Base-by-base conservation (phyloP, 345 rosid species). In the Citrus unshiu region DNA sequence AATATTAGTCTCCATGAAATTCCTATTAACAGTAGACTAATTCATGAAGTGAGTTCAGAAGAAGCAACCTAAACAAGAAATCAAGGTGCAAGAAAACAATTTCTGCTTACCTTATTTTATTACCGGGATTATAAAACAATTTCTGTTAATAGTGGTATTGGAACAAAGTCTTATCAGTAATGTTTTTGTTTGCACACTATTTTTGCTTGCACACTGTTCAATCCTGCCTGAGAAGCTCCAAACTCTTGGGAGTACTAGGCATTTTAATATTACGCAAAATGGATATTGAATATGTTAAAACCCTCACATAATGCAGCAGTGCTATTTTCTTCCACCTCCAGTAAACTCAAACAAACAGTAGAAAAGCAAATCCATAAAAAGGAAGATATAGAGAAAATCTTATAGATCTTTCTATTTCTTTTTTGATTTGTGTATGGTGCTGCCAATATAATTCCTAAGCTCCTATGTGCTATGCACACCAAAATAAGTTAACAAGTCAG, bases 401-500 rank as follows among this genome's bases (percentile, higher is more conserved):
- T 35, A 25, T 49, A n/a, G 32, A 56, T 61, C 54, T 74, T 68
- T 74, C 68, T 73, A 69, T 80, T 79, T 72, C 80, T 75, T 64
- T 61, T 34, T 25, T 2, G 43, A 74, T 35, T 74, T 67, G 74
- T 76, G 76, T 64, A 72, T 16, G 51, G 68, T 54, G 46, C 59
- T 29, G 59, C 29, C 76, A 57, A 51, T 54, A 70, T 57, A 73
- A 54, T 35, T 87, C 77, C 83, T 73, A 58, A 18, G 70, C 83
- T 67, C 65, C 80, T 76, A 68, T 66, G 80, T 76, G 86, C 88
- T 77, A 83, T 81, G 78, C 83, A 71, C 85, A 58, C 9, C 39
- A 73, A 72, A 80, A 68, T 43, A 63, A 57, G 66, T 66, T 9
- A 46, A 68, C 40, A 56, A 76, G 68, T 68, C 78, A 29, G 62